Conservation (phyloP, 2,329 filamentous ascomycete genomes). For the Fonsecaea monophora region DNA sequence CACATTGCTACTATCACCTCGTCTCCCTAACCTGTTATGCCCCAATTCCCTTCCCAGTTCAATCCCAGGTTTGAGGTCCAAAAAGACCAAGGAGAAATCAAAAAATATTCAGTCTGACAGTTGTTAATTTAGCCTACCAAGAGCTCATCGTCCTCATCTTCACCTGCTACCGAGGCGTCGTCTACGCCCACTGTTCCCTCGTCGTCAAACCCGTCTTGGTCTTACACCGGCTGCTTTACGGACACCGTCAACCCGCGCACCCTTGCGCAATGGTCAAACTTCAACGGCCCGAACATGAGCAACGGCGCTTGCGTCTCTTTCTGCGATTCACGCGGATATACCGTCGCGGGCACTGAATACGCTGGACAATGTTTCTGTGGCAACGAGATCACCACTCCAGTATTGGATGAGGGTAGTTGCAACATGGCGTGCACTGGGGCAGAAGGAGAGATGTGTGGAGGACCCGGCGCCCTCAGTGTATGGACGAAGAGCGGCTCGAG, state of each 20-base stretch:
- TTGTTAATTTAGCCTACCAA: constrained; percentile 8
- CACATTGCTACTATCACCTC: not conserved
- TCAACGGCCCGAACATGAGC: constrained; percentile 50
- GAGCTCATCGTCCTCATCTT: not conserved
- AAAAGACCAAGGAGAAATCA: not conserved
- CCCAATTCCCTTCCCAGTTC: not conserved
- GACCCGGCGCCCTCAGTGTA: constrained; percentile 41
- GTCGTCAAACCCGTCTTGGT: constrained; percentile 29
- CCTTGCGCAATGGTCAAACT: constrained; percentile 51
- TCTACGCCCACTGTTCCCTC: constrained; percentile 5
- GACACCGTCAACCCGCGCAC: constrained; percentile 49
- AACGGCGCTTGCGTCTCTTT: constrained; percentile 58
- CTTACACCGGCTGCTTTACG: constrained; percentile 51
- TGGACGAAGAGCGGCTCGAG: constrained; percentile 26
- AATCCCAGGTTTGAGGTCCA: not conserved
- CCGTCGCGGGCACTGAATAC: constrained; percentile 59
- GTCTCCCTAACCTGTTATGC: not conserved
- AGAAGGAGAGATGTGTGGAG: constrained; percentile 59
- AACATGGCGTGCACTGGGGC: constrained; percentile 50
- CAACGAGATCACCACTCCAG: constrained; percentile 38
- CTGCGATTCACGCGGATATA: constrained; percentile 56
- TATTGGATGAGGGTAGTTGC: constrained; percentile 35
- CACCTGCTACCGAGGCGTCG: not conserved
- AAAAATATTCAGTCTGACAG: constrained; percentile 6
- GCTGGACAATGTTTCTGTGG: constrained; percentile 59